Evolutionary conservation across 306 rosid genomes (phyloP), one percentile per base, ranked within the genome.

Genomic region (Malus domestica): DNA sequence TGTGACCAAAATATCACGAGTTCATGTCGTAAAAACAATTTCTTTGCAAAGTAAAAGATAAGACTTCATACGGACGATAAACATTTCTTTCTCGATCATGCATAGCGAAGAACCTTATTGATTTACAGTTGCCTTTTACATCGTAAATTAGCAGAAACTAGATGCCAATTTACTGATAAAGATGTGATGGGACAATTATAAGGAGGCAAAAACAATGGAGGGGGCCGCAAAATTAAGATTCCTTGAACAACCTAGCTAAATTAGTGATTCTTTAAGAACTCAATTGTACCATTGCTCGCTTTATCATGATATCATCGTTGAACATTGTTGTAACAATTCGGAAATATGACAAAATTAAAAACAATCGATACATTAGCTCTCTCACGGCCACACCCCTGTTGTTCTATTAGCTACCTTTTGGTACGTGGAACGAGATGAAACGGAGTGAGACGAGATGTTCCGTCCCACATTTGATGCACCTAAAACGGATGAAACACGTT

Each of bases 221-320:
- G 68, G 77, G 78, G 78, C 22, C 77, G 20, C 60, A 62, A 16
- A 74, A 27, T 38, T 67, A 62, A 62, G 46, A 74, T 74, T 45
- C 78, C 49, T 2, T 7, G 13, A 45, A 30, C 70, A 42, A 18
- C 15, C 23, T 20, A 19, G 33, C 16, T 45, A 18, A 23, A 45
- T 29, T 12, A 44, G 61, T 45, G 44, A 73, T 60, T 73, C 59
- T 73, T 73, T 38, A 60, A 40, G 20, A 22, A 58, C 30, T 58
- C 16, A 58, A 58, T 4, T 10, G 13, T 33, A 33, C 66, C 33
- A 13, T 25, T 22, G 64, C 16, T 10, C 10, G 64, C 30, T 22
- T 22, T 2, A n/a, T 3, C 29, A 13, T 23, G 11, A 23, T 68
- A 22, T 27, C 54, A 14, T 4, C 15, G 54, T 49, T 49, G 54